These are phyloP conservation scores for Uromyces viciae-fabae DNA, from an alignment of 1,284 basidiomycete species.

Conservation along the genomic window DNA sequence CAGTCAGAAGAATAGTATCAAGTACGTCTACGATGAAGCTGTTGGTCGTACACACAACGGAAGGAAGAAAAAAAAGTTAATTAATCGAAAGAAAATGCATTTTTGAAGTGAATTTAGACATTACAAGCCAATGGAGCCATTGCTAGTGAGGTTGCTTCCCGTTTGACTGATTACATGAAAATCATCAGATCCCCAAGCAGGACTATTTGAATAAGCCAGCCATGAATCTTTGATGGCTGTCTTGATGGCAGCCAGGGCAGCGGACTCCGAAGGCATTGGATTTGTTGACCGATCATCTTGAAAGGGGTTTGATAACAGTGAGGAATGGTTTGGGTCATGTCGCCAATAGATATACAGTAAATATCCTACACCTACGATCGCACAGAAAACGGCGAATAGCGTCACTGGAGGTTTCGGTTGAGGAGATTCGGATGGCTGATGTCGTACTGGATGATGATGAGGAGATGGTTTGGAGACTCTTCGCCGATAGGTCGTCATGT, in stretches of 20 bases:
- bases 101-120: neutral
- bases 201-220: conserved; percentile 31
- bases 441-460: no score
- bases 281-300: no score
- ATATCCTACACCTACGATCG: no score
- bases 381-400: no score
- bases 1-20: conserved; percentile 31
- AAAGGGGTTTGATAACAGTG: no score
- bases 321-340: no score
- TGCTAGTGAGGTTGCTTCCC: conserved; percentile 25
- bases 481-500: no score
- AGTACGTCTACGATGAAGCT: conserved; percentile 43
- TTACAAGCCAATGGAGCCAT: conserved; percentile 15
- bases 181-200: conserved; percentile 42
- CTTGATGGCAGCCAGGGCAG: conserved; percentile 4
- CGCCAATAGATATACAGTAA: no score
- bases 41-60: neutral
- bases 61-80: neutral
- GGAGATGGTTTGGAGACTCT: no score
- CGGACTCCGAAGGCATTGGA: conserved; percentile 22
- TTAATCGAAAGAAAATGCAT: neutral
- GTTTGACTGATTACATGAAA: conserved; percentile 28
- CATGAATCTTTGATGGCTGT: conserved; percentile 26
- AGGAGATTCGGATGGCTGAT: no score
- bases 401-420: no score